A percentile compares a stretch with the other conserved stretches of the same genome.
phyloP scores from a whole-genome alignment of 306 rosid genomes.

The Fragaria iinumae region DNA sequence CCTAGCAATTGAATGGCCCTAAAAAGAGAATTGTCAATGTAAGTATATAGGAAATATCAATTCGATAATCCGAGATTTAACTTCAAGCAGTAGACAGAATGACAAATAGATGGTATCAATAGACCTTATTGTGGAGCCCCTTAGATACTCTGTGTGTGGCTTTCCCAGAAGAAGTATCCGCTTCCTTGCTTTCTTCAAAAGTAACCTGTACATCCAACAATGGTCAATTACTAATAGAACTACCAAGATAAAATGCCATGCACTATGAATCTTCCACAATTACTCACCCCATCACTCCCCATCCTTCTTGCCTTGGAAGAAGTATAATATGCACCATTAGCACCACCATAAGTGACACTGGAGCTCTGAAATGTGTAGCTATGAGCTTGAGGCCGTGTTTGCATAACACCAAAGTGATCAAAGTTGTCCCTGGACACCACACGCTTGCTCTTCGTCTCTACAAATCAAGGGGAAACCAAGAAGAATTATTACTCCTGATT shows the following conservation, averaged over 20 bases:
- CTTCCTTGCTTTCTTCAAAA: slow-evolving; percentile 84
- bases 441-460: slow-evolving; percentile 55
- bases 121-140: slow-evolving; percentile 70
- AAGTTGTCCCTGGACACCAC: slow-evolving; percentile 36
- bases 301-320: slow-evolving; percentile 62
- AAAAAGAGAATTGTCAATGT: slow-evolving; percentile 9
- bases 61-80: not conserved
- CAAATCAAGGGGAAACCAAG: not conserved
- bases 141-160: slow-evolving; percentile 64
- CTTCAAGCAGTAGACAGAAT: not conserved
- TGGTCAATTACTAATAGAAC: slow-evolving; percentile 22
- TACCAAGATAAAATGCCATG: not conserved
- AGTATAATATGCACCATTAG: slow-evolving; percentile 65
- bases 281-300: slow-evolving; percentile 87
- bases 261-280: slow-evolving; percentile 8
- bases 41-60: not conserved
- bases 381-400: slow-evolving; percentile 54
- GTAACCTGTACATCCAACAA: slow-evolving; percentile 47
- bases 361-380: slow-evolving; percentile 84
- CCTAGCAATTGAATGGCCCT: slow-evolving; percentile 79
- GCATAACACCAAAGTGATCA: slow-evolving; percentile 21
- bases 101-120: not conserved
- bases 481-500: not conserved
- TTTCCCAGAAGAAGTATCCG: slow-evolving; percentile 61
- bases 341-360: slow-evolving; percentile 59